Evolutionary conservation across 345 rosid genomes (phyloP).

Genomic region (Arabidopsis suecica): DNA sequence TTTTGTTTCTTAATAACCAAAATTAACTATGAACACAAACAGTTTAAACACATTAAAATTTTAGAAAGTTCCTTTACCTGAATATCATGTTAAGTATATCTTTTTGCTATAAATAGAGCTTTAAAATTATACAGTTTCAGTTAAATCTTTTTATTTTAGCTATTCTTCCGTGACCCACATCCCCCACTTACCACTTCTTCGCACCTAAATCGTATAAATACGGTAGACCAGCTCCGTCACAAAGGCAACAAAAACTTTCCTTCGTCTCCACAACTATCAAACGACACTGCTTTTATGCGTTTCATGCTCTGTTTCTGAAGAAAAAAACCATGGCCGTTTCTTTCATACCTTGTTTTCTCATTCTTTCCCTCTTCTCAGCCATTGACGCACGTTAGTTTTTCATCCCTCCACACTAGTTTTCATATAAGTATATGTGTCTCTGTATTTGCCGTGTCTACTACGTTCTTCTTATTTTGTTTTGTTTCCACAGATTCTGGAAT

Average conservation of each 20-base stretch:
- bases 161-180: slow-evolving; percentile 35
- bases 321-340: slow-evolving; percentile 22
- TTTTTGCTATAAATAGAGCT: slow-evolving; percentile 23
- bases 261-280: slow-evolving; percentile 6
- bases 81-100: not conserved
- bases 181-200: slow-evolving; percentile 31
- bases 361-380: slow-evolving; percentile 44
- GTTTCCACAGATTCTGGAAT: slow-evolving; percentile 49
- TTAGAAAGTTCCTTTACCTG: slow-evolving; percentile 7
- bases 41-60: not conserved
- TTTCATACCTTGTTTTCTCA: slow-evolving; percentile 1
- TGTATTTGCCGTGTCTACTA: not conserved
- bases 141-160: not conserved
- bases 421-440: not conserved
- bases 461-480: not conserved
- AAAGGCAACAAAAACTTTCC: not conserved
- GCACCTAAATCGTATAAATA: slow-evolving; percentile 8
- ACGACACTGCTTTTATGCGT: not conserved
- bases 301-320: slow-evolving; percentile 28
- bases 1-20: not conserved
- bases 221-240: slow-evolving; percentile 9
- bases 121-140: slow-evolving; percentile 4
- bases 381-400: slow-evolving; percentile 48
- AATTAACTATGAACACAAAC: not conserved
- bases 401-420: not conserved